Base-by-base conservation (phyloP, 345 rosid genomes). In the Nephelium lappaceum region DNA sequence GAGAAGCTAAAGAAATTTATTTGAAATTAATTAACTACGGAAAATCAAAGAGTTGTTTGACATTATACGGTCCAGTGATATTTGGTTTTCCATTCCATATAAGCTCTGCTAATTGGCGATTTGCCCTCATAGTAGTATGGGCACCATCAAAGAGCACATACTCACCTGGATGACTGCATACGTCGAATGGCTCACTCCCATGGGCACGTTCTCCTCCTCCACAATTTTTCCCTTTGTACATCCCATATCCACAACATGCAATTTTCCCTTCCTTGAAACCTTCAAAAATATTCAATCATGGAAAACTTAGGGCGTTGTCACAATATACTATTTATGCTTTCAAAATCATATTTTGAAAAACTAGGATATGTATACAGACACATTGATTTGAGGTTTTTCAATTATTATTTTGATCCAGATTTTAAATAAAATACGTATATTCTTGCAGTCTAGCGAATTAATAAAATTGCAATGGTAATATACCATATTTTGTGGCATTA, bases 121-220 rank as follows among this genome's bases (percentile, higher is more conserved):
- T 81, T 38, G 83, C 24, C 51, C 47, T 65, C 55, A 76, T 77
- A 53, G 80, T 64, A 1, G 80, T 76, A 16, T 81, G 77, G 9
- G 68, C 77, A 38, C 80, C 80, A 57, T 81, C 83, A 57, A 81
- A 81, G 18, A 60, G 66, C 39, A 81, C 77, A 41, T 71, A 76
- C 41, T 76, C 76, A 42, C 67, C 27, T 10, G 83, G 83, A 15
- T 81, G 72, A 8, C 25, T 47, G 61, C 83, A 76, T 45, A 76
- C 6, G 8, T 76, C 63, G 42, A 43, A 69, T 67, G 43, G 0
- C 62, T 12, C 11, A 0, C 14, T 71, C 18, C 62, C 72, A 69
- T 43, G 36, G 36, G 3, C 72, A 38, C 39, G 36, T 31, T 31
- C 24, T 19, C 69, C 41, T 43, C 74, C 69, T 27, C 80, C 75